phyloP scores from a whole-genome alignment of 2,329 filamentous ascomycete species.

The Trichoderma sp. region DNA sequence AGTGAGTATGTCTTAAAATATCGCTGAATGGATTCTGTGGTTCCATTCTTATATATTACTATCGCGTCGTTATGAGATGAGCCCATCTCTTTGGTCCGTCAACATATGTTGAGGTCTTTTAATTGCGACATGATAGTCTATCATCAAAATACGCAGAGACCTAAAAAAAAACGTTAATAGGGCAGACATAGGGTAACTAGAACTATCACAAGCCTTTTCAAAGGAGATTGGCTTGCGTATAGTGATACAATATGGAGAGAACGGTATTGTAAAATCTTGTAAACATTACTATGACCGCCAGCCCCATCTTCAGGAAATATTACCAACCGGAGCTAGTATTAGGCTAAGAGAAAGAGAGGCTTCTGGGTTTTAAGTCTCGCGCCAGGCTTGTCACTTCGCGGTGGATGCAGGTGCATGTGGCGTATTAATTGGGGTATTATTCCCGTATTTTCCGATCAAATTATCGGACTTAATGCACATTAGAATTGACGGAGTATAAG shows the following conservation, averaged over 20 bases:
- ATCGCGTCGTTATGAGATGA: not conserved
- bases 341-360: not conserved
- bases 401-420: not conserved
- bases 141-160: not conserved
- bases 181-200: not conserved
- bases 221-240: not conserved
- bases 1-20: not conserved
- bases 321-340: not conserved
- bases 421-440: not conserved
- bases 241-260: not conserved
- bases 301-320: not conserved
- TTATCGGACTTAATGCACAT: not conserved
- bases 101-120: not conserved
- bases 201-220: not conserved
- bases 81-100: not conserved
- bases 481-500: not conserved
- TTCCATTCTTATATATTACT: not conserved
- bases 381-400: not conserved
- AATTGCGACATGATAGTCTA: not conserved
- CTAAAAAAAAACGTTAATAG: not conserved
- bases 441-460: not conserved
- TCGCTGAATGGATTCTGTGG: not conserved
- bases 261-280: not conserved
- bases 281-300: not conserved
- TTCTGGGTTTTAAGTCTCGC: not conserved